Conservation (phyloP, 2,329 filamentous ascomycete genomes). For the Plectosphaerella plurivora region DNA sequence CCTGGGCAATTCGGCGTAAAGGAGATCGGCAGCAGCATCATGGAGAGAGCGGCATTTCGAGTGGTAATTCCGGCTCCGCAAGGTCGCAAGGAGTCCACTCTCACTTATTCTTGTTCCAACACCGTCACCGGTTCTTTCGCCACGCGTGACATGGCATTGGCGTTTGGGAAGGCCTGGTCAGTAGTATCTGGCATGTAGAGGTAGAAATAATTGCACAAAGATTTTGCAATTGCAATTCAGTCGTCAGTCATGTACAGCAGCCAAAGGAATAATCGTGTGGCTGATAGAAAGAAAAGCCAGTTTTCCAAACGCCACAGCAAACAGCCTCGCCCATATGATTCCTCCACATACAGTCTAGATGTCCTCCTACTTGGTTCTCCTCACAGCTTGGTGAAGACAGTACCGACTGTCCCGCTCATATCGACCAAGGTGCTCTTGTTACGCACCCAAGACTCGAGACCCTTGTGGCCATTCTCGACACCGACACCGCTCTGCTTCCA, state of each 20-base stretch:
- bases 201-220: not conserved
- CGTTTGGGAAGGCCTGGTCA: no score
- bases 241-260: not conserved
- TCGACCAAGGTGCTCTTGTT: conserved; percentile 89
- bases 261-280: no score
- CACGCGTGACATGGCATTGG: no score
- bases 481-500: conserved; percentile 90
- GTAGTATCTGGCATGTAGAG: no score
- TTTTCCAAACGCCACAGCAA: not conserved
- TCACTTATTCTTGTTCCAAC: no score
- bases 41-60: not conserved
- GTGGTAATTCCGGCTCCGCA: no score
- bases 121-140: no score
- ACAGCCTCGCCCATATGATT: not conserved
- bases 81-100: no score
- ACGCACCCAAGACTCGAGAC: conserved; percentile 75
- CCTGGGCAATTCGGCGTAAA: no score
- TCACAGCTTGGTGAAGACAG: conserved; percentile 69
- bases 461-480: conserved; percentile 78
- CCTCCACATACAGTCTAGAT: not conserved
- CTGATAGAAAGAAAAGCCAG: no score
- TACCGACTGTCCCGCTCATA: conserved; percentile 66
- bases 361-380: not conserved
- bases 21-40: no score
- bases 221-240: not conserved